These are phyloP conservation scores for Trichophaea hybrida DNA, from an alignment of 2,329 filamentous ascomycete genomes.

Conservation along the genomic window DNA sequence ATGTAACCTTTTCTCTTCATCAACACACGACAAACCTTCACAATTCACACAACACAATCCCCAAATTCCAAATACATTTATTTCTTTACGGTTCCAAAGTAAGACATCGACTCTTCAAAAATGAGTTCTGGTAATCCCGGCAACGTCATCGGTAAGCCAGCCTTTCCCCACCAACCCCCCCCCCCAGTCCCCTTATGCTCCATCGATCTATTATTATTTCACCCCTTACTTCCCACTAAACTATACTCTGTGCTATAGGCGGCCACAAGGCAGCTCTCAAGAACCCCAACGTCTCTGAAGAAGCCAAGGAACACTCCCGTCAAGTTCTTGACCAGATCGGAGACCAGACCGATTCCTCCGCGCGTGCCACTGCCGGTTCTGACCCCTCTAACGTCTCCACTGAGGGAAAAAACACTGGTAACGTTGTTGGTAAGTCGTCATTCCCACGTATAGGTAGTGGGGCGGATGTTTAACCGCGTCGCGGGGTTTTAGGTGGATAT, in stretches of 20 bases:
- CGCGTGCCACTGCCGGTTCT: conserved; percentile 30
- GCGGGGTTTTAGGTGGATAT: conserved; percentile 35
- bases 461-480: no score
- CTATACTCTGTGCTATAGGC: conserved; percentile 26
- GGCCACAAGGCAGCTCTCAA: conserved; percentile 47
- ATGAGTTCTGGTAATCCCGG: background rate
- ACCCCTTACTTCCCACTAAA: background rate
- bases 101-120: no score
- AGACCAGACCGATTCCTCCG: conserved; percentile 32
- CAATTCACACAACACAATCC: background rate
- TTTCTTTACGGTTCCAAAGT: background rate
- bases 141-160: background rate
- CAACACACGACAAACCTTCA: no score
- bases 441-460: no score
- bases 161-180: background rate
- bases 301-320: conserved; percentile 43
- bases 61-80: background rate
- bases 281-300: conserved; percentile 43
- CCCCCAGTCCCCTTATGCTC: no score
- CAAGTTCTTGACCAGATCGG: conserved; percentile 37
- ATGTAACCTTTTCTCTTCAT: background rate
- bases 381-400: conserved; percentile 28
- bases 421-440: conserved; percentile 39
- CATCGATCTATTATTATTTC: no score
- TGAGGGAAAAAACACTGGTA: conserved; percentile 40